Percentiles rank a stretch among this genome's conserved stretches.
phyloP scores from a whole-genome alignment of 345 rosid species.

The Salix caprea region DNA sequence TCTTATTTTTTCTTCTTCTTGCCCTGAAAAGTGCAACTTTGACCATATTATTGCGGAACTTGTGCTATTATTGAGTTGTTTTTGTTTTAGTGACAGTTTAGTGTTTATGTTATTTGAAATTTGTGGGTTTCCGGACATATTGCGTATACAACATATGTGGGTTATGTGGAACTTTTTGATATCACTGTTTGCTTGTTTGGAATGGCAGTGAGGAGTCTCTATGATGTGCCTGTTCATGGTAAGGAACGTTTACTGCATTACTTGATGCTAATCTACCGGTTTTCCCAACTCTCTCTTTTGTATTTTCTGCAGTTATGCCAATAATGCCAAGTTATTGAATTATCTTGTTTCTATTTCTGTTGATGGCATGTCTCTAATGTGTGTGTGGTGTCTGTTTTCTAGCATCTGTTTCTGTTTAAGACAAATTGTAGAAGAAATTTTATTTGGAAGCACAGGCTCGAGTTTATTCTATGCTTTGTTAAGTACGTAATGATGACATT shows the following conservation, averaged over 20 bases:
- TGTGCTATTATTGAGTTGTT: not conserved
- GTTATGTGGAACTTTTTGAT: not conserved
- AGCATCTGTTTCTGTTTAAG: not conserved
- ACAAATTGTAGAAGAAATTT: not conserved
- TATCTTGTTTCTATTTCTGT: not conserved
- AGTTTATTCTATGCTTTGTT: not conserved
- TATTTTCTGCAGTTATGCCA: not conserved
- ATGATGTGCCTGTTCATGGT: not conserved
- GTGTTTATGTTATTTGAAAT: not conserved
- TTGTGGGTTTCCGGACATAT: not conserved
- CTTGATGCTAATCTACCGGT: not conserved
- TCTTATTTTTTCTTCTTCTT: not conserved
- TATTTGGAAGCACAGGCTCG: not conserved
- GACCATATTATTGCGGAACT: not conserved
- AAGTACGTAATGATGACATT: not conserved
- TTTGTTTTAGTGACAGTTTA: no score
- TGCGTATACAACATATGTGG: not conserved
- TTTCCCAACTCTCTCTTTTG: not conserved
- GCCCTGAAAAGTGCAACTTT: not conserved
- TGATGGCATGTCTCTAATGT: not conserved
- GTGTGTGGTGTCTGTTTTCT: not conserved
- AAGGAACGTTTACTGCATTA: not conserved
- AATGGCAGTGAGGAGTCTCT: not conserved
- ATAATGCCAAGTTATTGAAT: not conserved
- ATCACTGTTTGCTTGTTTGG: not conserved